These are phyloP conservation scores for Clavariopsis aquatica DNA, from an alignment of 495 filamentous ascomycete genomes.

Conservation along the genomic window DNA sequence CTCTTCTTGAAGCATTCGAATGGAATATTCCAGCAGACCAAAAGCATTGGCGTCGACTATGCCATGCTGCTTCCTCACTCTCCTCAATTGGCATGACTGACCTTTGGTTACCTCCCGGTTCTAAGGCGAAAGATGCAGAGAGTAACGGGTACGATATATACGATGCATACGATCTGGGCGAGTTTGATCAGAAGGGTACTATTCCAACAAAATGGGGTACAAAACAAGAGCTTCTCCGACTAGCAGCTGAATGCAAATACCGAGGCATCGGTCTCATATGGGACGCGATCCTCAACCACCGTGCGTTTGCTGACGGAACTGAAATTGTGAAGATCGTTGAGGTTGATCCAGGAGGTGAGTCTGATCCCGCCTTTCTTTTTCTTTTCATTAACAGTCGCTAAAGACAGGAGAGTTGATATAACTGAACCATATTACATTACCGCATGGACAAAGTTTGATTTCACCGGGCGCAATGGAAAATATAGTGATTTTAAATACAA, in stretches of 20 bases:
- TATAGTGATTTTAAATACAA: neutral
- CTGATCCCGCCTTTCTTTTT: too few relatives aligned
- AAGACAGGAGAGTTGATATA: neutral
- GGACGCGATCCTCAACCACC: neutral
- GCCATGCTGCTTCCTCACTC: neutral
- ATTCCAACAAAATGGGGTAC: neutral
- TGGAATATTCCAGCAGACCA: neutral
- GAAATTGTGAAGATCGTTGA: neutral
- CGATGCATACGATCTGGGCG: neutral
- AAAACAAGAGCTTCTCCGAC: neutral
- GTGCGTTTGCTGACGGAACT: neutral
- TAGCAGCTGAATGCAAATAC: neutral
- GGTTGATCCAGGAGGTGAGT: neutral
- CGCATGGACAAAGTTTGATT: neutral
- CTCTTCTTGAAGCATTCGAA: neutral
- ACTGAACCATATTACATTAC: neutral
- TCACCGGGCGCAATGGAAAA: neutral
- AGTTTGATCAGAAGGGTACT: neutral
- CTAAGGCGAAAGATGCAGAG: neutral
- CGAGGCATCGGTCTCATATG: neutral
- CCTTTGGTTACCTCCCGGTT: neutral
- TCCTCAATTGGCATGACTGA: neutral
- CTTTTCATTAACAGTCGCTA: too few relatives aligned
- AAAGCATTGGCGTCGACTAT: neutral
- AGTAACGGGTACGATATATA: neutral